Evolutionary conservation across 2,329 filamentous ascomycete species (phyloP), one percentile per base, ranked within the genome.

Genomic region (Nectriaceae sp.): DNA sequence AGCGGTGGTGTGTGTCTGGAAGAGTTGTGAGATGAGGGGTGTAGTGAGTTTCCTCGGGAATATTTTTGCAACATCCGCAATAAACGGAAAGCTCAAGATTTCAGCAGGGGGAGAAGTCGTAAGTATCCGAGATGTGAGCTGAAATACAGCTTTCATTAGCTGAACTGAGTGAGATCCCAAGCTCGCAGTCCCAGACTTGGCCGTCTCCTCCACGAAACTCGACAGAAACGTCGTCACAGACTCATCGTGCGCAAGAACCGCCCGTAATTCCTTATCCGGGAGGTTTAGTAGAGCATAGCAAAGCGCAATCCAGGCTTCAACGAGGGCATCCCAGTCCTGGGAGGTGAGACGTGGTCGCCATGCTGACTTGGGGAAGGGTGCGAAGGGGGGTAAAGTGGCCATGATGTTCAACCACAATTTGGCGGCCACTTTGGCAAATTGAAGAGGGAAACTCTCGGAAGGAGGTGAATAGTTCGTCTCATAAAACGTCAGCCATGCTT

Each of bases 231-330:
- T 55, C 2, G 73, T 60, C 4, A 90, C 63, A 20, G 84, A 84
- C 29, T 79, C 76, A 56, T 89, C 82, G 4, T 79, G 76, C 3
- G 69, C 56, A 8, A 82, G 74, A 21, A 71, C 67, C 29, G 68
- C 64, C 40, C 66, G 56, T 52, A 94, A 88, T 1, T 82, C 72
- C 2, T 75, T 62, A 5, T 82, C 75, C 0, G 80, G 60, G 0
- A 88, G 70, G 13, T 79, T 75, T 22, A 94, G 68, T 54, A 91
- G 82, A 3, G 84, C 78, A 44, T 85, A 77, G 5, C 83, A 73
- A 5, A 96, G 76, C 11, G 82, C 73, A 16, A 84, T 72, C 90
- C 90, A 97, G 29, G 89, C 85, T 54, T 88, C 81, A 40, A 95
- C 73, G 65, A 88, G 90, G 24, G 81, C 76, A 55, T 87, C 78